Evolutionary conservation across 257 asterid genomes (phyloP).

Genomic region (Nicotiana benthamiana): DNA sequence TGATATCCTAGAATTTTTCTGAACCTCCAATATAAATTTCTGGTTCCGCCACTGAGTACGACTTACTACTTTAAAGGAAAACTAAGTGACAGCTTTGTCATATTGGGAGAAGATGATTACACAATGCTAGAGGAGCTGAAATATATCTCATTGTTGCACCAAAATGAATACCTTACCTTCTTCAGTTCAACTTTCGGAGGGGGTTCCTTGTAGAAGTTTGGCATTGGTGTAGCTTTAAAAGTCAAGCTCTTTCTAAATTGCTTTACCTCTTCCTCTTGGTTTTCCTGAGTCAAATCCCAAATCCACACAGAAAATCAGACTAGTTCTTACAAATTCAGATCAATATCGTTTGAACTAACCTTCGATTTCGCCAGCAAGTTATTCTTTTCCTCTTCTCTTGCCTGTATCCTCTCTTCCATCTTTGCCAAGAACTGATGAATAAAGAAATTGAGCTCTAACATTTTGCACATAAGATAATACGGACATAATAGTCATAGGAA

Average conservation of each 20-base stretch:
- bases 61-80: no score
- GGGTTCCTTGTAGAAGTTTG: no score
- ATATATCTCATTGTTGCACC: not conserved
- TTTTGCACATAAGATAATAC: not conserved
- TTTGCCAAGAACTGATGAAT: constrained; percentile 62
- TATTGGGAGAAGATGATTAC: not conserved
- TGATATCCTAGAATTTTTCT: no score
- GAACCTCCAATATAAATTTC: no score
- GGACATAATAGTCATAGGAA: not conserved
- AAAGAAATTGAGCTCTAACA: not conserved
- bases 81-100: not conserved
- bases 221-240: constrained; percentile 88
- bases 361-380: constrained; percentile 69
- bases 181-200: constrained; percentile 67
- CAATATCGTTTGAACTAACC: constrained; percentile 25
- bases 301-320: not conserved
- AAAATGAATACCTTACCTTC: constrained; percentile 41
- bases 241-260: constrained; percentile 67
- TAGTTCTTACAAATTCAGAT: not conserved
- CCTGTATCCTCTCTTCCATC: constrained; percentile 82
- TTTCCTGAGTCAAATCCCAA: constrained; percentile 56
- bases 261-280: constrained; percentile 71
- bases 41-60: no score
- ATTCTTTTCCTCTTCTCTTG: constrained; percentile 60
- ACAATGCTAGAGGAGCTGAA: not conserved